Evolutionary conservation across 768 basidiomycete genomes (phyloP), one percentile per base, ranked within the genome.

Genomic region (Boletus sp.): DNA sequence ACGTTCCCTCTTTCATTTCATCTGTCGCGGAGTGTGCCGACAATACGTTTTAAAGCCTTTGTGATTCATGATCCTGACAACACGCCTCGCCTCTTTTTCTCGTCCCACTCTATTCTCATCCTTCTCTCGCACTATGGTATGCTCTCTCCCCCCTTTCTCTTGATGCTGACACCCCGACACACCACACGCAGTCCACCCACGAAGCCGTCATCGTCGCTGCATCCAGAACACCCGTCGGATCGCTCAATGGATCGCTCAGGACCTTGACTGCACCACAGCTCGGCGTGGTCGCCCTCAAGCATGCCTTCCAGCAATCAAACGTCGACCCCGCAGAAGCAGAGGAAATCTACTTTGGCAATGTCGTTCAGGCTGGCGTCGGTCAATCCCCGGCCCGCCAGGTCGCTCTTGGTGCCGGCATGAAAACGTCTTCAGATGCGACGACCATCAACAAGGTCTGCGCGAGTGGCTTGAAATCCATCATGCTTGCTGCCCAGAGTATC

Each of bases 361-460:
- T 99, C 66, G 84, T 98, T 52, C 96, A 98, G 74, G 97, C 93
- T 3, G 94, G 94, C 63, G 91, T 95, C 48, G 97, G 97, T 41
- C 97, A 99, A 75, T 90, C 89, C 11, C 97, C 97, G n/a, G 97
- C 97, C 49, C 85, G 97, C 60, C 97, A 99, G 73, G 97, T 95
- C 51, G 93, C 87, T n/a, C 84, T 99, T 54, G 80, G 75, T 51
- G 82, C 94, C n/a, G 97, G 97, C 59, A 77, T 97, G 67, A 84
- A 80, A 58, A 71, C 85, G 10, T 80, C 79, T 53, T 95, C 96
- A 27, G 97, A 99, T 75, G 95, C 96, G 21, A 98, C 97, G 35
- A 99, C 97, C 46, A 86, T 99, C 77, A 99, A 99, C 84, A 99
- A 99, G 77, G 97, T 99, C 71, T 99, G 97, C 72, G 97, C 97